Percentiles rank a stretch among this genome's conserved stretches.
Conservation (phyloP, 352 stramenopile species). For the Globisporangium perplexum region DNA sequence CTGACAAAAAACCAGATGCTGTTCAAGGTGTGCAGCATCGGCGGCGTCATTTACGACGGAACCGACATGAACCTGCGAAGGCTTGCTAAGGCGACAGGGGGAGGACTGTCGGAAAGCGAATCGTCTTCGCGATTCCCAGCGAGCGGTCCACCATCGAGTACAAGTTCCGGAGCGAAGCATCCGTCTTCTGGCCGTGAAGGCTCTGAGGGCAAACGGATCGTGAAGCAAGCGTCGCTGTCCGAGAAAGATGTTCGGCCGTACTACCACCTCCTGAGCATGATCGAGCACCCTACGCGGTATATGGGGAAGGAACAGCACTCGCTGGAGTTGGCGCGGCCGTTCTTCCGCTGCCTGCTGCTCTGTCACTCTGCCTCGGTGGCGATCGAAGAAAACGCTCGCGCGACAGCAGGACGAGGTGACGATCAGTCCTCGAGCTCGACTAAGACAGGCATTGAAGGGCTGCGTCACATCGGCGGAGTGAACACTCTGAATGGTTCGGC, state of each 20-base stretch:
- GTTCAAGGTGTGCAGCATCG: slow-evolving; percentile 92
- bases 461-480: slow-evolving; percentile 14
- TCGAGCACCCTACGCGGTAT: slow-evolving; percentile 48
- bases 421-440: slow-evolving; percentile 6
- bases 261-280: slow-evolving; percentile 59
- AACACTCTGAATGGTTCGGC: slow-evolving; percentile 22
- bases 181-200: slow-evolving; percentile 5
- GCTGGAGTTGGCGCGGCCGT: slow-evolving; percentile 56
- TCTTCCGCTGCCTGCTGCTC: slow-evolving; percentile 76
- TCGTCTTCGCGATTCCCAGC: background rate
- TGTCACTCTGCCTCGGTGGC: slow-evolving; percentile 74
- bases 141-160: slow-evolving; percentile 1
- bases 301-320: slow-evolving; percentile 44
- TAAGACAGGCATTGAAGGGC: slow-evolving; percentile 6
- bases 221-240: slow-evolving; percentile 39
- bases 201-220: slow-evolving; percentile 20
- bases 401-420: background rate
- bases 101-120: slow-evolving; percentile 12
- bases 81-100: slow-evolving; percentile 22
- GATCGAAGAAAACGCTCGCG: slow-evolving; percentile 31
- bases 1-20: slow-evolving; percentile 99
- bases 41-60: slow-evolving; percentile 87
- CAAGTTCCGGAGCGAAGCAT: slow-evolving; percentile 4
- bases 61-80: slow-evolving; percentile 47
- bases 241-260: slow-evolving; percentile 72